These are phyloP conservation scores for Talaromyces ruber DNA, from an alignment of 495 filamentous ascomycete genomes.

Conservation along the genomic window DNA sequence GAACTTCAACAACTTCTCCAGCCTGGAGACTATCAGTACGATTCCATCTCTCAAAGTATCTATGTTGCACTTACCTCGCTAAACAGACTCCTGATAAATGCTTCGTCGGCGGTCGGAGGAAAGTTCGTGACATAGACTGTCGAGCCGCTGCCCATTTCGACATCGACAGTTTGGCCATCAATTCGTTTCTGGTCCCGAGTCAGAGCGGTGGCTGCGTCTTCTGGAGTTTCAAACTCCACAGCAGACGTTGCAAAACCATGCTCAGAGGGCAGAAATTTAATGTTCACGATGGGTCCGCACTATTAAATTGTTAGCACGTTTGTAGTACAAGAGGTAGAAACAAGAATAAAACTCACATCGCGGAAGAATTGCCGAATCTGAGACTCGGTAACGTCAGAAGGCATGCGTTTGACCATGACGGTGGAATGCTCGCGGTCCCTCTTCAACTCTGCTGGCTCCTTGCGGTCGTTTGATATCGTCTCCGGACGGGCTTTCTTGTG, in stretches of 20 bases:
- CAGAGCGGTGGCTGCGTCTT: slow-evolving; percentile 74
- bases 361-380: slow-evolving; percentile 82
- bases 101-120: slow-evolving; percentile 75
- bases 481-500: slow-evolving; percentile 54
- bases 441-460: slow-evolving; percentile 39
- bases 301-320: slow-evolving; percentile 15
- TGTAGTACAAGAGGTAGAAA: slow-evolving; percentile 8
- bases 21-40: slow-evolving; percentile 30
- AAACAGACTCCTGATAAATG: slow-evolving; percentile 70
- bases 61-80: slow-evolving; percentile 36
- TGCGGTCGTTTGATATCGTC: slow-evolving; percentile 17
- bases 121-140: slow-evolving; percentile 91
- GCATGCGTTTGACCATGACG: slow-evolving; percentile 70
- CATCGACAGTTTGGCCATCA: slow-evolving; percentile 58
- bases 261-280: slow-evolving; percentile 53
- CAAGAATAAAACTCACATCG: slow-evolving; percentile 42
- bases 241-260: slow-evolving; percentile 58
- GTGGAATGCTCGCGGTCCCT: slow-evolving; percentile 87
- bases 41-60: background rate
- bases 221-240: slow-evolving; percentile 74
- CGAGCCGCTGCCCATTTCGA: slow-evolving; percentile 61
- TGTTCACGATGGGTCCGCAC: slow-evolving; percentile 71
- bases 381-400: slow-evolving; percentile 55
- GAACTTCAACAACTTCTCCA: slow-evolving; percentile 76
- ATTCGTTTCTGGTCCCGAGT: slow-evolving; percentile 71